Evolutionary conservation across 306 rosid genomes (phyloP), one percentile per base, ranked within the genome.

Genomic region (Citrullus amarus): DNA sequence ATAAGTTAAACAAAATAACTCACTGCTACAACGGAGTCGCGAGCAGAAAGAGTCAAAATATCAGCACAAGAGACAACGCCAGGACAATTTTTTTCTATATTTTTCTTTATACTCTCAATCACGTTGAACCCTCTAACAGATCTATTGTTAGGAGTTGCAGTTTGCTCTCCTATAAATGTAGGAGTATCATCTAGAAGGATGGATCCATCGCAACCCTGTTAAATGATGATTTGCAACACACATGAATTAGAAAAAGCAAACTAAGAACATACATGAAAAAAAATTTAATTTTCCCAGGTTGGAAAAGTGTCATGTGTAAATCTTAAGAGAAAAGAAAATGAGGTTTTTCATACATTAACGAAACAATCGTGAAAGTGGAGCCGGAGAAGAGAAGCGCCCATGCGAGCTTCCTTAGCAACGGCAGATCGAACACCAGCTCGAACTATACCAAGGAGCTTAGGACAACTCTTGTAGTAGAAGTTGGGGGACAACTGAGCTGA

Each of bases 191-290:
- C 98, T 77, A 93, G 75, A 4, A 93, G 86, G 56, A 93, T 4
- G 10, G 98, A 93, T 13, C 90, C 97, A 77, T 93, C 98, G 30
- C 98, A 93, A 3, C 98, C 98, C 97, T 93, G 83, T 60, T 30
- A 50, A 16, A 25, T 48, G 4, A 48, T 48, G 54, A 48, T 48
- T 48, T 48, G 16, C 54, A 48, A 48, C 5, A 48, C 5, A 48
- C 16, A 3, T 12, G 5, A 48, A 48, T 48, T 48, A 48, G 54
- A 48, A 48, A 48, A 48, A 48, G 51, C 51, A 46, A 48, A 16
- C 46, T 6, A 43, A 12, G 54, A 48, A 48, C 54, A 48, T 16
- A 12, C 13, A 12, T 9, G 1, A 12, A 5, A 48, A 12, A 12
- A 13, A 4, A 2, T 12, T 48, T 13, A 12, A 12, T 48, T 48